These are phyloP conservation scores for Cornus suecica DNA, from an alignment of 148 eudicot genomes.

Conservation along the genomic window DNA sequence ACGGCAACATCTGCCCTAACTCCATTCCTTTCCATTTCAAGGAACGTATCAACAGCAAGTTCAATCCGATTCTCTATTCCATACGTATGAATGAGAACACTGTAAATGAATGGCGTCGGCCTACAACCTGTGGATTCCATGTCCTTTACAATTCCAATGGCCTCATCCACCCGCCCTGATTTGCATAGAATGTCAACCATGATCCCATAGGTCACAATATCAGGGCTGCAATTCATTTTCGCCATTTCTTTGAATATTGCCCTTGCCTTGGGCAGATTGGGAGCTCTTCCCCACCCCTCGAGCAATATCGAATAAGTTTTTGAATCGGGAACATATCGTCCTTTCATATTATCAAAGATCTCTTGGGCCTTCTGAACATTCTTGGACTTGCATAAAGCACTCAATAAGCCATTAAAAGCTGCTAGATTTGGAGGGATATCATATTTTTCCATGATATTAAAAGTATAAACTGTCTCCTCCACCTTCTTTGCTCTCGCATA, in stretches of 20 bases:
- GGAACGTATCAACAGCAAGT: constrained; percentile 78
- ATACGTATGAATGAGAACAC: constrained; percentile 73
- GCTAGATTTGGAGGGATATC: constrained; percentile 58
- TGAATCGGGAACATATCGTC: constrained; percentile 51
- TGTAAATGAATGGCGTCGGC: constrained; percentile 79
- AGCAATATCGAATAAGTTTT: constrained; percentile 82
- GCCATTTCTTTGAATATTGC: constrained; percentile 70
- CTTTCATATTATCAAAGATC: constrained; percentile 75
- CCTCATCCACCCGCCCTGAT: constrained; percentile 82
- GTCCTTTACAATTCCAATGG: constrained; percentile 53
- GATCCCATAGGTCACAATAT: constrained; percentile 79
- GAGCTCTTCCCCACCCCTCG: constrained; percentile 87
- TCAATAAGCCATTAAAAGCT: constrained; percentile 82
- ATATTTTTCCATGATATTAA: constrained; percentile 77
- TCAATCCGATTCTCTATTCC: constrained; percentile 75
- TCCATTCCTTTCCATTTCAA: constrained; percentile 75
- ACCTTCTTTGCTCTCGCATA: constrained; percentile 90
- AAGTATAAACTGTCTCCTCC: constrained; percentile 85
- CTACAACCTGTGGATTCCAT: constrained; percentile 60
- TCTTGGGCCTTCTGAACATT: constrained; percentile 89
- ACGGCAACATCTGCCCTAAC: constrained; percentile 63
- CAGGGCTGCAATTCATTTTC: constrained; percentile 61
- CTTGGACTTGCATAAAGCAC: constrained; percentile 91
- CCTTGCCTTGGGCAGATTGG: constrained; percentile 83
- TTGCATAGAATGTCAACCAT: constrained; percentile 91